Evolutionary conservation across 768 basidiomycete genomes (phyloP), one percentile per base, ranked within the genome.

Genomic region (Gloeostereum incarnatum): DNA sequence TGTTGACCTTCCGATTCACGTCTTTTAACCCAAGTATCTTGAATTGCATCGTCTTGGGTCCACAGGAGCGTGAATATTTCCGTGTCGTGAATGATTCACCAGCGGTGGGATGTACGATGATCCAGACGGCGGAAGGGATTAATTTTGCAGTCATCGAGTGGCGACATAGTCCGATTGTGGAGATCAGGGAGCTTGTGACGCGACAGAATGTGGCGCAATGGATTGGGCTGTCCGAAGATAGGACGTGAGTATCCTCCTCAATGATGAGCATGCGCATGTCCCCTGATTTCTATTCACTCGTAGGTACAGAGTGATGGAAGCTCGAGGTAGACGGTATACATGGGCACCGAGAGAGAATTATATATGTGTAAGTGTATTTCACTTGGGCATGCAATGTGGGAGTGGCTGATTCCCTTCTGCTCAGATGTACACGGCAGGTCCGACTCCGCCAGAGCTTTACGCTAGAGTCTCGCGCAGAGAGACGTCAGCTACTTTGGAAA

Each of bases 111-210:
- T 56, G 56, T 40, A 71, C 69, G 6, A 45, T 66, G 10, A 52
- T 69, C 38, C 58, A 60, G 23, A 59, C 65, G 36, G 45, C 55
- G 13, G 55, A 56, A 17, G 61, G 62, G 25, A 53, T 57, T 10
- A 57, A 52, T 18, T 47, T 65, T 25, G 68, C 62, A 2, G 51
- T 65, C 40, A 51, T 75, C 31, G 62, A 66, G 34, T 74, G 73
- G 71, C 24, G 57, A 49, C 36, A 41, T 6, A 45, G 45, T 35
- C 54, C 57, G 4, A 39, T 54, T 1, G 45, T 75, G 31, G 66
- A 72, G 40, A 56, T 62, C 16, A 58, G 54, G 11, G 57, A 56
- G 2, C 43, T 63, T 5, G 45, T 61, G 4, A 42, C 47, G 5
- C 62, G 55, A 39, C 65, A 65, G 44, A 41, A 41, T 29, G 57